phyloP scores from a whole-genome alignment of 352 stramenopile species.

The Phytopythium mirpurense region DNA sequence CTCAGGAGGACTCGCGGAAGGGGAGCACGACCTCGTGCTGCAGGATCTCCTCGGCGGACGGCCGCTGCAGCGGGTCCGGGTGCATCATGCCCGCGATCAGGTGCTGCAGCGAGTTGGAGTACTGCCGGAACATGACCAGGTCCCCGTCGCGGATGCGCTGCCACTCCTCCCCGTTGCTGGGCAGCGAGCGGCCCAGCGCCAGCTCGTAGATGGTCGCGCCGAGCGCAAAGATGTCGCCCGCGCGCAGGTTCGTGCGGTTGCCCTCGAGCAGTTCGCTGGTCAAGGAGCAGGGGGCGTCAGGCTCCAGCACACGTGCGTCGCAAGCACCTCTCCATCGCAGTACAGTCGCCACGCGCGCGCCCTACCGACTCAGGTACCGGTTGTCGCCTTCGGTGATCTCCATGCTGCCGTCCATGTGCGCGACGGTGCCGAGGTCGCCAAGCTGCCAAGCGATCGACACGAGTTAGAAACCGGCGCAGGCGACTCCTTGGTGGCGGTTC shows the following conservation, averaged over 20 bases:
- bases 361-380: slow-evolving; percentile 66
- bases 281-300: not conserved
- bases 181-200: slow-evolving; percentile 57
- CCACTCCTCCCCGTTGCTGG: slow-evolving; percentile 75
- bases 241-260: slow-evolving; percentile 66
- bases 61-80: slow-evolving; percentile 73
- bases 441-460: slow-evolving; percentile 33
- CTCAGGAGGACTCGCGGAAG: slow-evolving; percentile 22
- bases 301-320: too few species aligned
- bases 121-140: slow-evolving; percentile 76
- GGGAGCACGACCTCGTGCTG: slow-evolving; percentile 78
- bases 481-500: too few species aligned
- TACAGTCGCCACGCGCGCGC: slow-evolving; percentile 23
- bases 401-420: slow-evolving; percentile 72
- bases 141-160: slow-evolving; percentile 85
- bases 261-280: slow-evolving; percentile 72
- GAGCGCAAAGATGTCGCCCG: slow-evolving; percentile 81
- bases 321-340: not conserved
- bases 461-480: too few species aligned
- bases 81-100: slow-evolving; percentile 87
- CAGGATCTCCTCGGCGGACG: slow-evolving; percentile 76
- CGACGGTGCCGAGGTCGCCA: slow-evolving; percentile 76
- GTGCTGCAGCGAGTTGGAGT: slow-evolving; percentile 85
- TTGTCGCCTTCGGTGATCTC: slow-evolving; percentile 86
- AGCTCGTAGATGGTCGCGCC: slow-evolving; percentile 84